phyloP scores from a whole-genome alignment of 2,329 filamentous ascomycete genomes.

The Herpomyces periplanetae region DNA sequence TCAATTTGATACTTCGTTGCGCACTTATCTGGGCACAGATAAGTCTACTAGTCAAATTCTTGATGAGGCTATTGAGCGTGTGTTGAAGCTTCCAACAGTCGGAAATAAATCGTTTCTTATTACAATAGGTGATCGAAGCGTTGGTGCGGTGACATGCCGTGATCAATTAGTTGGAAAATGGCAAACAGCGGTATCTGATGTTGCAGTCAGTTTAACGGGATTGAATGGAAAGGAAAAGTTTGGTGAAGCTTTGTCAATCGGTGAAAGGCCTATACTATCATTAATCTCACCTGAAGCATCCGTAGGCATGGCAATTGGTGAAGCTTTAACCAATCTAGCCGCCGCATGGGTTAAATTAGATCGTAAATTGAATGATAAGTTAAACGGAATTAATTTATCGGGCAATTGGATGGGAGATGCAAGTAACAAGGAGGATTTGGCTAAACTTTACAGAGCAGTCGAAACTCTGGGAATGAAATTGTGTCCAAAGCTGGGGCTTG shows the following conservation, averaged over 20 bases:
- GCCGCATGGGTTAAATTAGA: conserved; percentile 31
- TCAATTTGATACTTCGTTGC: conserved; percentile 33
- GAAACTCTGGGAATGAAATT: conserved; percentile 70
- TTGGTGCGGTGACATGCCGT: conserved; percentile 49
- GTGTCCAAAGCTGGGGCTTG: conserved; percentile 56
- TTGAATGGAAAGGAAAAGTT: conserved; percentile 28
- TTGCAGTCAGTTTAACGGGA: conserved; percentile 57
- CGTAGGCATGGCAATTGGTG: conserved; percentile 76
- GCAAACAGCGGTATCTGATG: conserved; percentile 76
- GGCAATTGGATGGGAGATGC: conserved; percentile 99
- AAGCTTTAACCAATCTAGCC: conserved; percentile 67
- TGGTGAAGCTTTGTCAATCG: conserved; percentile 93
- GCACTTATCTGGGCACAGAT: conserved; percentile 20
- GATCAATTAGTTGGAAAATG: conserved; percentile 91
- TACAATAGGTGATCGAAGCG: conserved; percentile 68
- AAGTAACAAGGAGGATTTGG: conserved; percentile 61
- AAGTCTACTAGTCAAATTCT: conserved; percentile 13
- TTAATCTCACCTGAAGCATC: conserved; percentile 65
- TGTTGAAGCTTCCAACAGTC: conserved; percentile 50
- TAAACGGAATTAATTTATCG: conserved; percentile 47
- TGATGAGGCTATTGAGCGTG: conserved; percentile 33
- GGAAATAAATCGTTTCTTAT: conserved; percentile 94
- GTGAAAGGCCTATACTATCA: conserved; percentile 56
- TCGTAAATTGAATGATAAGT: too few relatives aligned
- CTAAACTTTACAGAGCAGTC: conserved; percentile 67